These are phyloP conservation scores for Macadamia integrifolia DNA, from an alignment of 164 flowering plant species.

Conservation along the genomic window DNA sequence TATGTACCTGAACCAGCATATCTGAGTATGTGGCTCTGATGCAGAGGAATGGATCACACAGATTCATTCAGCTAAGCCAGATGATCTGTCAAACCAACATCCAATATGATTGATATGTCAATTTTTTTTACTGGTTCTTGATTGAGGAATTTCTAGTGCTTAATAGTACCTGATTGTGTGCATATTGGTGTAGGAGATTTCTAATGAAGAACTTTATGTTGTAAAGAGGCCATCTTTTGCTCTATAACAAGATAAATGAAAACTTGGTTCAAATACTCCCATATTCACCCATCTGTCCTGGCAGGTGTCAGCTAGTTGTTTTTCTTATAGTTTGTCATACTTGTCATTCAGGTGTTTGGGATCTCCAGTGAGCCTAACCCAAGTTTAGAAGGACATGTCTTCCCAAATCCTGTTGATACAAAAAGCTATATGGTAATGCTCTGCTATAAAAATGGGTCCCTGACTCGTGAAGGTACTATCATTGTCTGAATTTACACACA, in stretches of 20 bases:
- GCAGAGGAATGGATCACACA: neutral
- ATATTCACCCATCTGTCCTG: neutral
- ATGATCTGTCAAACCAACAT: too few species aligned
- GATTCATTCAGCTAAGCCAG: too few species aligned
- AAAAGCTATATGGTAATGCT: constrained; percentile 89
- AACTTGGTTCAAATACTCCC: neutral
- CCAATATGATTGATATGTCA: too few species aligned
- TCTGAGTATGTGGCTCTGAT: neutral
- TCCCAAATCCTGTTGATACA: constrained; percentile 89
- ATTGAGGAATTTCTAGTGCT: too few species aligned
- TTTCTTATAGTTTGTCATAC: neutral
- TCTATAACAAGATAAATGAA: neutral
- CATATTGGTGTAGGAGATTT: neutral
- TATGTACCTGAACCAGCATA: too few species aligned
- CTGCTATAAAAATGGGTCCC: constrained; percentile 84
- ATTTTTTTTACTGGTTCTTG: too few species aligned
- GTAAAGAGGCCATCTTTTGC: neutral
- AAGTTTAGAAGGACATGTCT: constrained; percentile 80
- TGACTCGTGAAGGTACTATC: constrained; percentile 84
- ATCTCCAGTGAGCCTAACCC: constrained; percentile 77
- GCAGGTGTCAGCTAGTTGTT: neutral
- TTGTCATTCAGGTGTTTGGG: constrained; percentile 64
- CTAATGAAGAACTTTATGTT: neutral
- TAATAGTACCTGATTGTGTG: neutral
- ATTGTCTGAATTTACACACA: neutral